A percentile compares a stretch with the other conserved stretches of the same genome.
phyloP scores from a whole-genome alignment of 768 basidiomycete species.

The Hortiboletus campestris region DNA sequence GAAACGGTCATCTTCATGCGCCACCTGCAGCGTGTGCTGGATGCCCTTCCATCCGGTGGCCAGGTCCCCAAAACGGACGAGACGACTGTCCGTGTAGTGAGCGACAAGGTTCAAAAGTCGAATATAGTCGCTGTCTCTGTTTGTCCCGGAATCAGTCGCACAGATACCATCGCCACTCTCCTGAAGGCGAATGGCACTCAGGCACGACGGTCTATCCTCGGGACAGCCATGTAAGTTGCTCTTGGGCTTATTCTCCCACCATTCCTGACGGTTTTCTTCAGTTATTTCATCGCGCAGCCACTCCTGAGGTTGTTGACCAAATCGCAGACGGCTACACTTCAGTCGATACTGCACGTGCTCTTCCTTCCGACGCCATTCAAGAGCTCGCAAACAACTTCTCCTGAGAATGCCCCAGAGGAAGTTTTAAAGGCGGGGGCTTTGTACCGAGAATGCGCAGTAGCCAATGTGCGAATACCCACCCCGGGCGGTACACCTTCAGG shows the following conservation, averaged over 20 bases:
- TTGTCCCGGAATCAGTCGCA: constrained; percentile 72
- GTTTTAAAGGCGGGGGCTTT: constrained; percentile 75
- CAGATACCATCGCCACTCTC: constrained; percentile 59
- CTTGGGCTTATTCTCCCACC: background rate
- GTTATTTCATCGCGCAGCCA: constrained; percentile 68
- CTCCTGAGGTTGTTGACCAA: constrained; percentile 69
- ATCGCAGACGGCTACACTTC: constrained; percentile 59
- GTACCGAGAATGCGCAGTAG: constrained; percentile 74
- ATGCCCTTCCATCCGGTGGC: constrained; percentile 68
- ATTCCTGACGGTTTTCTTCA: constrained; percentile 26
- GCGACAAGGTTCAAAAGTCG: constrained; percentile 49
- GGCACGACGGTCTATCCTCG: constrained; percentile 39
- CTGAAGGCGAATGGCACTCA: constrained; percentile 28
- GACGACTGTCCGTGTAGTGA: constrained; percentile 36
- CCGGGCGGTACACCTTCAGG: constrained; percentile 19
- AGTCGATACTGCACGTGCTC: constrained; percentile 76
- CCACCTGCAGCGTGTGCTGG: constrained; percentile 82
- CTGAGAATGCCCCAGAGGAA: constrained; percentile 44
- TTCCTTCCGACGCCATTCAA: constrained; percentile 83
- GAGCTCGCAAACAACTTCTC: constrained; percentile 31
- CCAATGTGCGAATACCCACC: constrained; percentile 41
- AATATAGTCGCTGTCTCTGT: constrained; percentile 76
- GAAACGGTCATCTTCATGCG: constrained; percentile 62
- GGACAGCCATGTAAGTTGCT: constrained; percentile 48
- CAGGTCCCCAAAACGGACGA: constrained; percentile 45